Percentiles rank a stretch among this genome's conserved stretches.
Conservation (phyloP, 2,329 filamentous ascomycete species). For the Pezicula carpinea region DNA sequence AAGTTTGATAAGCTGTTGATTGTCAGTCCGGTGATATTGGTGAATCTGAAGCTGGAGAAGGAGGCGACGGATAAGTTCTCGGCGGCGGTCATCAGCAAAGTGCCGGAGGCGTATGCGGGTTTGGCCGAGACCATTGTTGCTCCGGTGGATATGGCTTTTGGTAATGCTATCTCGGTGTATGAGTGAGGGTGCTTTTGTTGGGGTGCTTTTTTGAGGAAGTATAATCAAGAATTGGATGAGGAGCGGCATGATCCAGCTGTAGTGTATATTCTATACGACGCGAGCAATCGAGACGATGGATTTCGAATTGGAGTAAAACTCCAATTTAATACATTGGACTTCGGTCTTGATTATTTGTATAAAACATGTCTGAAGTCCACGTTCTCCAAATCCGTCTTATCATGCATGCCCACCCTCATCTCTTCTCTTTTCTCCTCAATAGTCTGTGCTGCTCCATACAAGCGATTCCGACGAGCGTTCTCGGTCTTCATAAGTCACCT, state of each 20-base stretch:
- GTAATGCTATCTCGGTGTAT: conserved; percentile 13
- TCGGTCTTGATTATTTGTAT: no score
- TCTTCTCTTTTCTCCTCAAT: conserved; percentile 17
- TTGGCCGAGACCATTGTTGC: conserved; percentile 28
- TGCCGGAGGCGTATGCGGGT: conserved; percentile 9
- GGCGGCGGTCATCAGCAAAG: conserved; percentile 12
- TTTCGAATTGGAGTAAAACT: no score
- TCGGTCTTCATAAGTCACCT: conserved; percentile 16
- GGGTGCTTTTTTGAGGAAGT: no score
- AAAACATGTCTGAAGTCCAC: conserved; percentile 13
- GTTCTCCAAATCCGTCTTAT: conserved; percentile 24
- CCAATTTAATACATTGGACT: no score
- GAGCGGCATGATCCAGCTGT: no score
- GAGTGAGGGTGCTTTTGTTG: background rate
- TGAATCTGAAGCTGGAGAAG: conserved; percentile 37
- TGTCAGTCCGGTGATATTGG: conserved; percentile 35
- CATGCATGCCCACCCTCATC: conserved; percentile 23
- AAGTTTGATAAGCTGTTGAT: conserved; percentile 40
- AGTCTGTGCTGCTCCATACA: conserved; percentile 16
- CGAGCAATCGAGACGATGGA: no score
- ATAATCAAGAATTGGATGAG: no score
- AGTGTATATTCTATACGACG: no score
- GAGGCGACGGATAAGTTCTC: conserved; percentile 29
- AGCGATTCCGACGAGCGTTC: conserved; percentile 13
- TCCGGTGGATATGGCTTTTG: conserved; percentile 29